Evolutionary conservation across 208 protist genomes (phyloP).

Genomic region (Wallacemonas sp.): DNA sequence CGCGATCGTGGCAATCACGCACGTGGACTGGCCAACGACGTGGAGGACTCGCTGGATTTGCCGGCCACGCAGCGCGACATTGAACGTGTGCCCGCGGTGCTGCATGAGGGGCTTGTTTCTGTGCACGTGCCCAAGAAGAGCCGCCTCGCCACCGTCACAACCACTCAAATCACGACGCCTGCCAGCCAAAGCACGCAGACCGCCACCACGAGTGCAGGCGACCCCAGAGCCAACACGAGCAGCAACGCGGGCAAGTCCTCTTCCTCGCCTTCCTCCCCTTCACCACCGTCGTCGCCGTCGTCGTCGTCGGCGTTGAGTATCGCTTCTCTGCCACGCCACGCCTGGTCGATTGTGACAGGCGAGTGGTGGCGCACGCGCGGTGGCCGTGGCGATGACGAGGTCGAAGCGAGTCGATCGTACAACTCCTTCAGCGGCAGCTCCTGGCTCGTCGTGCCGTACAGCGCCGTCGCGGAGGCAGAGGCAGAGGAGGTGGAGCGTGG

Average conservation of each 20-base stretch:
- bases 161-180: neutral
- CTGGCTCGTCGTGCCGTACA: slow-evolving; percentile 57
- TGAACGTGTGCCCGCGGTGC: neutral
- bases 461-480: slow-evolving; percentile 22
- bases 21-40: neutral
- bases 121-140: neutral
- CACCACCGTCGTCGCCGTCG: too few species aligned
- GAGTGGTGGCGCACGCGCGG: slow-evolving; percentile 54
- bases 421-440: slow-evolving; percentile 49
- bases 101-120: neutral
- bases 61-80: neutral
- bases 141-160: neutral
- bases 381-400: slow-evolving; percentile 67
- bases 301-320: too few species aligned
- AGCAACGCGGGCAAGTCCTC: too few species aligned
- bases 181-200: too few species aligned
- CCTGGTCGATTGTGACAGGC: slow-evolving; percentile 27
- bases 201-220: too few species aligned
- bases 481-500: slow-evolving; percentile 11
- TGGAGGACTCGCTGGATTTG: slow-evolving; percentile 8
- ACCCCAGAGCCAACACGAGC: too few species aligned
- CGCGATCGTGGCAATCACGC: neutral
- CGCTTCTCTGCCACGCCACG: neutral
- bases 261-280: neutral
- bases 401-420: slow-evolving; percentile 80